A percentile compares a stretch with the other conserved stretches of the same genome.
These are phyloP conservation scores for Alternaria panax DNA, from an alignment of 2,329 filamentous ascomycete genomes.

Conservation along the genomic window DNA sequence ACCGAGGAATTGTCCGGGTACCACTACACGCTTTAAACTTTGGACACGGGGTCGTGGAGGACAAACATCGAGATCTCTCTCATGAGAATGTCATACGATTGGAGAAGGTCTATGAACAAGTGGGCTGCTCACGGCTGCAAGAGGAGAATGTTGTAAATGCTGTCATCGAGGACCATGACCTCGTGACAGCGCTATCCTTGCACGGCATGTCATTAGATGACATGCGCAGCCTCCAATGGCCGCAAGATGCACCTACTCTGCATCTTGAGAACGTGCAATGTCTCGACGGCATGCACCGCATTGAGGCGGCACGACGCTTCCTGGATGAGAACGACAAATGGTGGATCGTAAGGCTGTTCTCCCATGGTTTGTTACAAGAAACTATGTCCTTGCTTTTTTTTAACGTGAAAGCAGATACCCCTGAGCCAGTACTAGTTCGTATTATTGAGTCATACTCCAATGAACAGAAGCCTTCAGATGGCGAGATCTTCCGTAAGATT, in stretches of 20 bases:
- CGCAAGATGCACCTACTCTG: conserved; percentile 18
- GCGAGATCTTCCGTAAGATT: conserved; percentile 32
- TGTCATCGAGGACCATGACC: conserved; percentile 14
- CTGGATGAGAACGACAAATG: conserved; percentile 32
- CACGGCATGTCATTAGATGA: conserved; percentile 8
- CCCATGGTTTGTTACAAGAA: conserved; percentile 15
- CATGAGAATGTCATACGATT: conserved; percentile 6
- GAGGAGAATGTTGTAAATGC: conserved; percentile 32
- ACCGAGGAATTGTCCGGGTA: conserved; percentile 8
- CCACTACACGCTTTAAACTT: conserved; percentile 16
- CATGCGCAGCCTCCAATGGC: conserved; percentile 11
- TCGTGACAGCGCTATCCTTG: conserved; percentile 16
- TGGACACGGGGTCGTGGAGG: not conserved
- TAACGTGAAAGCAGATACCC: conserved; percentile 12
- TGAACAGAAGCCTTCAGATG: conserved; percentile 25
- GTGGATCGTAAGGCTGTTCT: conserved; percentile 31
- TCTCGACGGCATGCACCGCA: conserved; percentile 23
- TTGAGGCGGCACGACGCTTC: conserved; percentile 18
- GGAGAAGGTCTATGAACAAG: conserved; percentile 11
- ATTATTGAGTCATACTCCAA: conserved; percentile 22
- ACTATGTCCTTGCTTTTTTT: not conserved
- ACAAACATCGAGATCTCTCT: conserved; percentile 12
- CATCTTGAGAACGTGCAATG: conserved; percentile 20
- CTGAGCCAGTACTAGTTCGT: conserved; percentile 10
- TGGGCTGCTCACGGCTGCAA: conserved; percentile 15